Percentiles rank a stretch among this genome's conserved stretches.
phyloP scores from a whole-genome alignment of 2,329 filamentous ascomycete species.

The Gnomoniopsis sp. region DNA sequence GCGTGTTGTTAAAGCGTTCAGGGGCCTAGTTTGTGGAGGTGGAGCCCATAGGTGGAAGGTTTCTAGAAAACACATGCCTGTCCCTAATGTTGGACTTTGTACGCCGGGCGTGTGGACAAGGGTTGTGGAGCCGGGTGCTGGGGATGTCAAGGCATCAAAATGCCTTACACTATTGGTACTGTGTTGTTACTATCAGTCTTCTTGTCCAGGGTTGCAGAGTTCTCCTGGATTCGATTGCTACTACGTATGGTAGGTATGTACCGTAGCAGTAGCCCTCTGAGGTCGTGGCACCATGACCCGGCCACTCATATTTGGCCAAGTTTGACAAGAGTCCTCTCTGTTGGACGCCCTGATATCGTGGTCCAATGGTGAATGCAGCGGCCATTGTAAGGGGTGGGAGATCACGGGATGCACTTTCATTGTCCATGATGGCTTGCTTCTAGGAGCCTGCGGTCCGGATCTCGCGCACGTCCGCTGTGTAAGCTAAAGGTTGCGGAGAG shows the following conservation, averaged over 20 bases:
- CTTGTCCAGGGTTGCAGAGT: not conserved
- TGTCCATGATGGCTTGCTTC: not conserved
- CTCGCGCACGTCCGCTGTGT: slow-evolving; percentile 1
- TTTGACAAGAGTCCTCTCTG: not conserved
- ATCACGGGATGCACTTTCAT: not conserved
- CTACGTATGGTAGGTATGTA: too few relatives aligned
- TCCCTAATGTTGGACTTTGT: not conserved
- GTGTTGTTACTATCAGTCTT: too few relatives aligned
- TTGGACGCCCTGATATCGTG: slow-evolving; percentile 8
- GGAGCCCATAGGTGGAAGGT: slow-evolving; percentile 15
- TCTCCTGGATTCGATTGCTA: not conserved
- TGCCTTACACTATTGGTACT: too few relatives aligned
- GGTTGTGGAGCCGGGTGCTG: not conserved
- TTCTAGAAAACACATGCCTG: slow-evolving; percentile 18
- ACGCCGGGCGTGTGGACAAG: slow-evolving; percentile 13
- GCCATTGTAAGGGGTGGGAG: not conserved
- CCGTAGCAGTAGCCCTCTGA: not conserved
- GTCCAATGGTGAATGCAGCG: slow-evolving; percentile 17
- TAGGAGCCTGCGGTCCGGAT: not conserved
- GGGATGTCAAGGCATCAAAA: not conserved
- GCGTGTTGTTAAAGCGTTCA: slow-evolving; percentile 1
- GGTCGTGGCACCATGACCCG: not conserved
- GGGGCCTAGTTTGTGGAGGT: slow-evolving; percentile 10
- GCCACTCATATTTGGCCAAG: not conserved
- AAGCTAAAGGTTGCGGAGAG: not conserved